Evolutionary conservation across 108 stramenopile species (phyloP).

Genomic region (Schizochytrium sp.): DNA sequence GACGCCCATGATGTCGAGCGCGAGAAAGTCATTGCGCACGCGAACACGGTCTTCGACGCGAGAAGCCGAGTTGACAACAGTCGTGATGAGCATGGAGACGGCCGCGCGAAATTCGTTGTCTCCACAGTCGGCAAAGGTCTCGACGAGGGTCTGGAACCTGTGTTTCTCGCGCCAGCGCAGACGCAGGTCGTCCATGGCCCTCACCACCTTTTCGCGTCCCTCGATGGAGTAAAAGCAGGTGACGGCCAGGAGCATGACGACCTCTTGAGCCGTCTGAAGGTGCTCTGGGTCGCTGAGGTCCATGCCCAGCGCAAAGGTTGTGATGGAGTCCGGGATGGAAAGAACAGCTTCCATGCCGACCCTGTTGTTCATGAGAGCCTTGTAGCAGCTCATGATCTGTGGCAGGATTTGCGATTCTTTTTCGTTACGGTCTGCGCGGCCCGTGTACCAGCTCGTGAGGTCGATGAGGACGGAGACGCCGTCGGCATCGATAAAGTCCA

Average conservation of each 20-base stretch:
- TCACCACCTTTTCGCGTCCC: background rate
- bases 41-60: background rate
- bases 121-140: background rate
- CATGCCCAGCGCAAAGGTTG: background rate
- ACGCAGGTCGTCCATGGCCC: background rate
- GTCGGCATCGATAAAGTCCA: background rate
- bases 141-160: background rate
- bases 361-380: slow-evolving; percentile 4
- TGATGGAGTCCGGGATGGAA: background rate
- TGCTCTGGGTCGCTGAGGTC: background rate
- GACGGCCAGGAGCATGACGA: slow-evolving; percentile 16
- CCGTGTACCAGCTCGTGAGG: background rate
- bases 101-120: slow-evolving; percentile 11
- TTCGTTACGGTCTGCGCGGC: background rate
- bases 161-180: slow-evolving; percentile 8
- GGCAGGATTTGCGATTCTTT: background rate
- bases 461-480: background rate
- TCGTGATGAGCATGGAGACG: slow-evolving; percentile 6
- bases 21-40: slow-evolving; percentile 3
- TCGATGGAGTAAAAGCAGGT: slow-evolving; percentile 8
- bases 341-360: background rate
- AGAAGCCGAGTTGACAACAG: background rate
- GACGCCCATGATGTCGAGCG: background rate
- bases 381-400: background rate
- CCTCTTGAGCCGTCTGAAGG: slow-evolving; percentile 13